phyloP scores from a whole-genome alignment of 768 basidiomycete species.

The Boletus reticuloceps region DNA sequence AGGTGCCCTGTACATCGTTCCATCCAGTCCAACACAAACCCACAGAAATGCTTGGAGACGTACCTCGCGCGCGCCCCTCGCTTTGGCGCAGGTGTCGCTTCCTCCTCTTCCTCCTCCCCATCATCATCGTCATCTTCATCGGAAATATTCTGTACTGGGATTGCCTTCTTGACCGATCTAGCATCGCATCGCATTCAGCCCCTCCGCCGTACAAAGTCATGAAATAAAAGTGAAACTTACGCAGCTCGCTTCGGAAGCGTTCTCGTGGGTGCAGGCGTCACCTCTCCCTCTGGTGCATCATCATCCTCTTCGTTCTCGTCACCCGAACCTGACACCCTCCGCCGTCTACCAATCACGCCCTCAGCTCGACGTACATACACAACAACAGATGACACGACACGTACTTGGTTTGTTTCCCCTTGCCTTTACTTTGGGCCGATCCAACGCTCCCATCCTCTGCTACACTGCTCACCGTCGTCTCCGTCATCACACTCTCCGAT shows the following conservation, averaged over 20 bases:
- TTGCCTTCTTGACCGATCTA: conserved; percentile 41
- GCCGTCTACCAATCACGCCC: conserved; percentile 38
- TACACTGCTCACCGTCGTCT: conserved; percentile 39
- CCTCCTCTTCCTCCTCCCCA: conserved; percentile 39
- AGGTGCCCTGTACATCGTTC: background rate
- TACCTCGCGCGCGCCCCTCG: conserved; percentile 8
- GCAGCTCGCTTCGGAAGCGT: conserved; percentile 56
- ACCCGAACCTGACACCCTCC: conserved; percentile 52
- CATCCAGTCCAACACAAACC: background rate
- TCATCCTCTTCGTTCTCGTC: conserved; percentile 47
- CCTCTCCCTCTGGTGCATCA: conserved; percentile 26
- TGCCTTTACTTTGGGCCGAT: conserved; percentile 25
- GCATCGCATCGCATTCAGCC: background rate
- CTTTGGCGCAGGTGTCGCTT: conserved; percentile 38
- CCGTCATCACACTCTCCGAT: conserved; percentile 57
- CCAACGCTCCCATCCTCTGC: conserved; percentile 34
- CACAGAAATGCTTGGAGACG: background rate
- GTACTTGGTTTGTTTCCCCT: conserved; percentile 41
- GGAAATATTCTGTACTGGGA: conserved; percentile 22
- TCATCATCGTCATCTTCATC: background rate
- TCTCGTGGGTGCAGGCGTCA: conserved; percentile 42
- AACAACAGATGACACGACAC: conserved; percentile 9
- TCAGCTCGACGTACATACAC: background rate
- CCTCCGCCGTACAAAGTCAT: background rate
- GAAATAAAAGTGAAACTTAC: conserved; percentile 15